phyloP scores from a whole-genome alignment of 306 rosid genomes.

The Aeschynomene evenia region DNA sequence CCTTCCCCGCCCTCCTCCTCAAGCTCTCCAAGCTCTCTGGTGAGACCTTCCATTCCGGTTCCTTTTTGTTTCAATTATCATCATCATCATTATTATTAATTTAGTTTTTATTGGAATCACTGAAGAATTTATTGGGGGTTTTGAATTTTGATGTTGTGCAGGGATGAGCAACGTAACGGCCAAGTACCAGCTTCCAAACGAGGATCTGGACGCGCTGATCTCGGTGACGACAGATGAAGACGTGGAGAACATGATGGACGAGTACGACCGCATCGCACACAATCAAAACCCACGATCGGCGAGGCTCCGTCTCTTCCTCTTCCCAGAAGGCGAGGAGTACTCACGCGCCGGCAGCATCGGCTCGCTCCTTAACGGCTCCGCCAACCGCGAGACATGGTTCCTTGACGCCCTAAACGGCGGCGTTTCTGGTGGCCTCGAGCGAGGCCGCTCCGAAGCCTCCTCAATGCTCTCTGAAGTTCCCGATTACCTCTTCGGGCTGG shows the following conservation, averaged over 20 bases:
- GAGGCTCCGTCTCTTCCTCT: conserved; percentile 82
- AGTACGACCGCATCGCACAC: conserved; percentile 72
- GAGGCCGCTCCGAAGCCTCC: conserved; percentile 82
- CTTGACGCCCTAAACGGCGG: conserved; percentile 82
- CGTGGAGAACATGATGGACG: conserved; percentile 98
- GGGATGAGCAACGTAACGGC: conserved; percentile 60
- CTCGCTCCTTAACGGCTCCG: conserved; percentile 78
- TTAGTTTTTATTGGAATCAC: too few species aligned
- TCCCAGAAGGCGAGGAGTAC: conserved; percentile 47
- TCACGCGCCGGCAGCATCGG: conserved; percentile 63
- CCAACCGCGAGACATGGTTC: conserved; percentile 88
- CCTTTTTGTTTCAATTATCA: neutral
- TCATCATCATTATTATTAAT: neutral
- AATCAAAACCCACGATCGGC: conserved; percentile 70
- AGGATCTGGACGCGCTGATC: conserved; percentile 91
- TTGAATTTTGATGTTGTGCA: too few species aligned
- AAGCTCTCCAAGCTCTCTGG: conserved; percentile 88
- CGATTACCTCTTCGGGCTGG: conserved; percentile 86
- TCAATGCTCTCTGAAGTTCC: conserved; percentile 89
- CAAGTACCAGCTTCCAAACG: conserved; percentile 97
- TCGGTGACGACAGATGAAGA: conserved; percentile 89
- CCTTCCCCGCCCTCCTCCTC: conserved; percentile 61
- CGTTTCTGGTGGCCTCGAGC: conserved; percentile 50
- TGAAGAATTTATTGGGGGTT: too few species aligned
- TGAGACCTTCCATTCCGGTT: neutral